Evolutionary conservation across 179 eudicot genomes (phyloP).

Genomic region (Silene coronaria): DNA sequence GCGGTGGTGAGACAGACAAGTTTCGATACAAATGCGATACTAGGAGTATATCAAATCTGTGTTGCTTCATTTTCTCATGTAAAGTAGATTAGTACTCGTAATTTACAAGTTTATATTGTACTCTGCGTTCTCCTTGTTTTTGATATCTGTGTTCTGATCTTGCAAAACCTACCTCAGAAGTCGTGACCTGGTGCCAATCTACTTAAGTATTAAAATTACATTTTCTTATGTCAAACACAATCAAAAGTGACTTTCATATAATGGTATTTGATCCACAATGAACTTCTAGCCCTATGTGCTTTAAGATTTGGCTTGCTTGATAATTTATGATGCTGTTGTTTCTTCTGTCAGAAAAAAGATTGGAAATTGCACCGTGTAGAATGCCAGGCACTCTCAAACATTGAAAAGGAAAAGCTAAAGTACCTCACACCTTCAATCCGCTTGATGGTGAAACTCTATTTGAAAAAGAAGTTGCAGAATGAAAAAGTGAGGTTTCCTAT

Average conservation of each 20-base stretch:
- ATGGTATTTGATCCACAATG: too few species aligned
- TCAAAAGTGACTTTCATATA: background rate
- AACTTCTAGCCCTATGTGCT: background rate
- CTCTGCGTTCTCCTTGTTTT: background rate
- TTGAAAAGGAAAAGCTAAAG: constrained; percentile 56
- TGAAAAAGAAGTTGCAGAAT: constrained; percentile 55
- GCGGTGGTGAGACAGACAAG: background rate
- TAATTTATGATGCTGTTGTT: background rate
- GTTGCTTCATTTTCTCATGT: background rate
- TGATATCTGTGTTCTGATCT: too few species aligned
- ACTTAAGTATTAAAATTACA: background rate
- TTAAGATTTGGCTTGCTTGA: background rate
- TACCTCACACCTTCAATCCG: constrained; percentile 76
- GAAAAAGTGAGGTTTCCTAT: constrained; percentile 45
- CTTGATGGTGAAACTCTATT: constrained; percentile 73
- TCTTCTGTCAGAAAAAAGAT: constrained; percentile 57
- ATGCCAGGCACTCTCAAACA: constrained; percentile 55
- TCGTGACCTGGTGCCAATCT: background rate
- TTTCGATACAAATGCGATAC: background rate
- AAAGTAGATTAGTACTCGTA: background rate
- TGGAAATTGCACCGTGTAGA: constrained; percentile 86
- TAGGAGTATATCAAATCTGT: background rate
- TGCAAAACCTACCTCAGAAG: background rate
- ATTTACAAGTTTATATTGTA: background rate
- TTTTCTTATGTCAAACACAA: background rate